Conservation (phyloP, 768 basidiomycete genomes). For the Tricholomella constricta region DNA sequence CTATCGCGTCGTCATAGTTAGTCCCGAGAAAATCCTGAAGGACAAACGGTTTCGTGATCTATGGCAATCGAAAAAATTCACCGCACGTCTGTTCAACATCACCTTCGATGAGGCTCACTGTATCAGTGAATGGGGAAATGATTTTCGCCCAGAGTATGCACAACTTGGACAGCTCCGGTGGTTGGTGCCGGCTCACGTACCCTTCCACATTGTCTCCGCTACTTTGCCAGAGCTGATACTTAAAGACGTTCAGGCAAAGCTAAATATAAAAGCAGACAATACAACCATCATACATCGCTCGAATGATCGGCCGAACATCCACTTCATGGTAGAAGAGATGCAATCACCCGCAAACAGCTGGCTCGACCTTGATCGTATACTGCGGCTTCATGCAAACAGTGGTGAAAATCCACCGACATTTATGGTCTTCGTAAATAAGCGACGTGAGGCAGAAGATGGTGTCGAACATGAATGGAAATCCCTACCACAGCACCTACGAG, state of each 20-base stretch:
- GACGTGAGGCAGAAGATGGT: slow-evolving; percentile 1
- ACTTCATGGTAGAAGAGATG: slow-evolving; percentile 1
- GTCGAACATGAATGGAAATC: not conserved
- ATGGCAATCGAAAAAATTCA: slow-evolving; percentile 22
- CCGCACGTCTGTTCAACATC: slow-evolving; percentile 26
- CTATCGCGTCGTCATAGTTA: slow-evolving; percentile 20
- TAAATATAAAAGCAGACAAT: slow-evolving; percentile 7
- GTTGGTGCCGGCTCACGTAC: slow-evolving; percentile 8
- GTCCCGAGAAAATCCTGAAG: slow-evolving; percentile 17
- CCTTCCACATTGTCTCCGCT: slow-evolving; percentile 21
- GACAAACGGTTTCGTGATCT: not conserved
- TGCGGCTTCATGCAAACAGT: not conserved
- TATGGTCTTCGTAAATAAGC: slow-evolving; percentile 10
- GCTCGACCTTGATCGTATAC: slow-evolving; percentile 2
- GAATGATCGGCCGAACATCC: slow-evolving; percentile 13
- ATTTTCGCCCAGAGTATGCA: slow-evolving; percentile 32
- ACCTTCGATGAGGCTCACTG: slow-evolving; percentile 39
- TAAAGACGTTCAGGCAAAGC: slow-evolving; percentile 11
- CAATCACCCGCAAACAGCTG: not conserved
- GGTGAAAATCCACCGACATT: not conserved
- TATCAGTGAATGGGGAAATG: slow-evolving; percentile 32
- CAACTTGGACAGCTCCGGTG: slow-evolving; percentile 17
- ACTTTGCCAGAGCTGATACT: slow-evolving; percentile 20
- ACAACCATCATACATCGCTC: slow-evolving; percentile 1
- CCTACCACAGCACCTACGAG: not conserved